Percentiles rank a stretch among this genome's conserved stretches.
These are phyloP conservation scores for Neodidymelliopsis sp. DNA, from an alignment of 2,329 filamentous ascomycete species.

Conservation along the genomic window DNA sequence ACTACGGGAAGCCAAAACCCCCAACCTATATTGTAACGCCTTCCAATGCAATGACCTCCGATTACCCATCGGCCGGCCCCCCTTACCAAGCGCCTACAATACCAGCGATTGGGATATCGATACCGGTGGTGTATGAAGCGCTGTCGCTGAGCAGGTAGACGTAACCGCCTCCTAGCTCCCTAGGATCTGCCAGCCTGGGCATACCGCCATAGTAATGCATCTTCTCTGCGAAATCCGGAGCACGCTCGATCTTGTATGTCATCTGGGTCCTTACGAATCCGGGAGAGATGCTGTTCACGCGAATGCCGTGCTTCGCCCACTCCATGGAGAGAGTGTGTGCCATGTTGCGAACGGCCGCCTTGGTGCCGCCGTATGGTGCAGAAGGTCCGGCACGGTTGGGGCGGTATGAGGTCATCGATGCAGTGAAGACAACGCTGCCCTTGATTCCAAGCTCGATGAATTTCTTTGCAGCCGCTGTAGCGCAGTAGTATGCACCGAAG, in stretches of 20 bases:
- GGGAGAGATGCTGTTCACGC: slow-evolving; percentile 84
- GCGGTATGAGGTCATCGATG: slow-evolving; percentile 59
- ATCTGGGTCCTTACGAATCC: slow-evolving; percentile 82
- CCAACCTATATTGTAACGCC: slow-evolving; percentile 25
- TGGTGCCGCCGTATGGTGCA: slow-evolving; percentile 56
- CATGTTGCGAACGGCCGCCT: slow-evolving; percentile 54
- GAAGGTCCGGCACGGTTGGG: slow-evolving; percentile 61
- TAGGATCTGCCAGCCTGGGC: slow-evolving; percentile 59
- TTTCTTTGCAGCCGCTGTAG: slow-evolving; percentile 55
- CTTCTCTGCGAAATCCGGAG: slow-evolving; percentile 61
- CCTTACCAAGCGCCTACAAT: slow-evolving; percentile 55
- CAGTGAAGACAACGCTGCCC: slow-evolving; percentile 59
- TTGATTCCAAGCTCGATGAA: slow-evolving; percentile 57
- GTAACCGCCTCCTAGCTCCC: slow-evolving; percentile 60
- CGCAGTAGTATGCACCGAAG: slow-evolving; percentile 56
- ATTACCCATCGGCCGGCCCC: neutral
- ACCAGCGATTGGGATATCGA: slow-evolving; percentile 59
- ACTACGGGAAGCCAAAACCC: slow-evolving; percentile 12
- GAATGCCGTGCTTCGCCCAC: slow-evolving; percentile 82
- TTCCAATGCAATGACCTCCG: slow-evolving; percentile 27
- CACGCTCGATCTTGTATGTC: slow-evolving; percentile 59
- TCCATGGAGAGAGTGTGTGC: slow-evolving; percentile 73
- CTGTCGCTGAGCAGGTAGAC: slow-evolving; percentile 58
- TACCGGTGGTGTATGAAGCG: slow-evolving; percentile 58
- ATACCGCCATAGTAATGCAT: slow-evolving; percentile 64